phyloP scores from a whole-genome alignment of 2,329 filamentous ascomycete species.

The Exophiala oligosperma region DNA sequence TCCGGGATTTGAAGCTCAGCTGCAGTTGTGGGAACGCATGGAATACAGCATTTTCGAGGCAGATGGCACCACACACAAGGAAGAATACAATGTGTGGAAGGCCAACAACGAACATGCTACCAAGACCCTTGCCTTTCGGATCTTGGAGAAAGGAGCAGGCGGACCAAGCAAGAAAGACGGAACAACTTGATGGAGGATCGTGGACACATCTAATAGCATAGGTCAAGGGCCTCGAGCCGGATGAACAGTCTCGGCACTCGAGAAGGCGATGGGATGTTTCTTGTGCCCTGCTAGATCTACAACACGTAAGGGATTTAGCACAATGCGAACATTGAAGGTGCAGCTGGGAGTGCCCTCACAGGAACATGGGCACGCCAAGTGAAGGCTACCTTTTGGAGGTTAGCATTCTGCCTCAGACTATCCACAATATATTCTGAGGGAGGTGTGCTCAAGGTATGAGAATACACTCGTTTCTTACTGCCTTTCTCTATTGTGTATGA shows the following conservation, averaged over 20 bases:
- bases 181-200: background rate
- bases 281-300: no score
- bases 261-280: no score
- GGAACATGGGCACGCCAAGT: no score
- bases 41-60: slow-evolving; percentile 18
- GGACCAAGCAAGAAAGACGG: background rate
- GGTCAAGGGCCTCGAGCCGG: background rate
- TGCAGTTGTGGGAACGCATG: slow-evolving; percentile 20
- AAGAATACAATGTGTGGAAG: slow-evolving; percentile 19
- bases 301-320: no score
- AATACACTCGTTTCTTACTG: no score
- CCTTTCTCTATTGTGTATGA: no score
- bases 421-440: background rate
- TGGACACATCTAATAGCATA: background rate
- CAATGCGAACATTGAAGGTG: no score
- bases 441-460: no score
- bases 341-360: no score
- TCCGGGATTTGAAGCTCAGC: slow-evolving; percentile 18
- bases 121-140: slow-evolving; percentile 2
- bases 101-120: slow-evolving; percentile 16
- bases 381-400: background rate
- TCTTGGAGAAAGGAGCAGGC: background rate
- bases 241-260: no score
- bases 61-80: slow-evolving; percentile 15
- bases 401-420: background rate